These are phyloP conservation scores for Entelexis paramagnoliae DNA, from an alignment of 1,139 yeast species.

Conservation along the genomic window DNA sequence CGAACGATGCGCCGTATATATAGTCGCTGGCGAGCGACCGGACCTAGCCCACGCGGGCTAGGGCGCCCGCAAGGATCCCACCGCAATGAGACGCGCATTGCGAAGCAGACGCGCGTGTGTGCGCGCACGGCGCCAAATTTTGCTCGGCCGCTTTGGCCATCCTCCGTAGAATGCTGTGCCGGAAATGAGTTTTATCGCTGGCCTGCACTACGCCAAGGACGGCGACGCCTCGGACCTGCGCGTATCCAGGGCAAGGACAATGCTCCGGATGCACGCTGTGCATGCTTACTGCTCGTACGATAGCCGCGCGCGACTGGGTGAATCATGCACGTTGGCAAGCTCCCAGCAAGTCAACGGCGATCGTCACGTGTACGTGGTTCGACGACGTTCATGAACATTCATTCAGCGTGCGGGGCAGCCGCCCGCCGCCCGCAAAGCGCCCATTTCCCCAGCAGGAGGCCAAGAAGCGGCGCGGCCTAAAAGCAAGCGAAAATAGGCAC, in stretches of 20 bases:
- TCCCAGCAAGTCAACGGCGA: neutral
- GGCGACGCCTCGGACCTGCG: neutral
- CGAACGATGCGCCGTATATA: neutral
- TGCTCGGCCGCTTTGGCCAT: neutral
- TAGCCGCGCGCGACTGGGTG: neutral
- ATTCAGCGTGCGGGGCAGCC: neutral
- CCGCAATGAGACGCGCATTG: neutral
- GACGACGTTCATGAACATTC: neutral
- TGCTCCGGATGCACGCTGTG: neutral
- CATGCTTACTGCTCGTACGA: neutral
- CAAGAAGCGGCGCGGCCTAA: too few relatives aligned
- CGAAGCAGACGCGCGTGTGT: neutral
- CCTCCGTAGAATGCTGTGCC: too few relatives aligned
- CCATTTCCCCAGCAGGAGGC: too few relatives aligned
- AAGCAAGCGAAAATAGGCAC: too few relatives aligned
- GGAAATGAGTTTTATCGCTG: too few relatives aligned
- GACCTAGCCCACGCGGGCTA: neutral
- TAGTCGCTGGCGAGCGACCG: neutral
- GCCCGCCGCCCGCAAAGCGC: too few relatives aligned
- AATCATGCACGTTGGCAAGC: neutral
- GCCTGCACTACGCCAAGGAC: too few relatives aligned
- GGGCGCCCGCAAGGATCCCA: neutral
- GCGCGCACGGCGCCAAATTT: neutral
- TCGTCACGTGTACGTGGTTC: neutral
- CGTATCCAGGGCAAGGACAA: neutral